A percentile compares a stretch with the other conserved stretches of the same genome.
Evolutionary conservation across 495 filamentous ascomycete genomes (phyloP).

Genomic region (Friedmanniomyces endolithicus): DNA sequence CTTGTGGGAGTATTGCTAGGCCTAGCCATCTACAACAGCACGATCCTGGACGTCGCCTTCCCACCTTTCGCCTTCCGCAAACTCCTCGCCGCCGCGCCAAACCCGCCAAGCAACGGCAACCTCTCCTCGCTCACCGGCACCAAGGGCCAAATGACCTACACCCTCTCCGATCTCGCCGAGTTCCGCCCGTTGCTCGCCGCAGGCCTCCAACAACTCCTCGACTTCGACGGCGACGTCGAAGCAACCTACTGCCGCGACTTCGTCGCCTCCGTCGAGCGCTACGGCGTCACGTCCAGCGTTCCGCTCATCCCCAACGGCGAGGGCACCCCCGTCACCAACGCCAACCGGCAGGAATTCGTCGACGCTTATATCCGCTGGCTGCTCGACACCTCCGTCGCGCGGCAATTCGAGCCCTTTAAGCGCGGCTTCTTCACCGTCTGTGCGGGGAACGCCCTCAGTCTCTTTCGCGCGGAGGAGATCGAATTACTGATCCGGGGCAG

Average conservation of each 20-base stretch:
- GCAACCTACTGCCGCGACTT: slow-evolving; percentile 75
- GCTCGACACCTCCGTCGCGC: slow-evolving; percentile 62
- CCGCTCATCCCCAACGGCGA: slow-evolving; percentile 69
- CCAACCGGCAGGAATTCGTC: slow-evolving; percentile 77
- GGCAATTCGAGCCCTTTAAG: slow-evolving; percentile 92
- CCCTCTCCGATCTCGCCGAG: slow-evolving; percentile 74
- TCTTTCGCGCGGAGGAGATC: slow-evolving; percentile 92
- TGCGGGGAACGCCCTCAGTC: slow-evolving; percentile 73
- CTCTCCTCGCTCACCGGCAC: slow-evolving; percentile 33
- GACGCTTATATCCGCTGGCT: slow-evolving; percentile 74
- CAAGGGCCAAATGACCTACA: slow-evolving; percentile 54
- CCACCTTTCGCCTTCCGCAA: slow-evolving; percentile 92
- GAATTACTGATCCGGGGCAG: slow-evolving; percentile 80
- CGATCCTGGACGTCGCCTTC: slow-evolving; percentile 79
- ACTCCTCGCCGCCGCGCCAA: slow-evolving; percentile 59
- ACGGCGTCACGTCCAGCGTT: slow-evolving; percentile 52
- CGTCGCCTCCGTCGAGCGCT: slow-evolving; percentile 62
- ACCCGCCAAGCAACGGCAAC: slow-evolving; percentile 26
- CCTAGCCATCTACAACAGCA: slow-evolving; percentile 92
- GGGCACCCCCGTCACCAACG: slow-evolving; percentile 65
- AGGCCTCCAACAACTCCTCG: slow-evolving; percentile 63
- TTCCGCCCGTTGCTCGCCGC: slow-evolving; percentile 66
- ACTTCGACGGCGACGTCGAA: slow-evolving; percentile 77
- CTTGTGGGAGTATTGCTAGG: slow-evolving; percentile 81
- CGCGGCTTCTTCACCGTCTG: slow-evolving; percentile 91